Evolutionary conservation across 1,139 yeast species (phyloP).

Genomic region (Yamadazyma mexicana): DNA sequence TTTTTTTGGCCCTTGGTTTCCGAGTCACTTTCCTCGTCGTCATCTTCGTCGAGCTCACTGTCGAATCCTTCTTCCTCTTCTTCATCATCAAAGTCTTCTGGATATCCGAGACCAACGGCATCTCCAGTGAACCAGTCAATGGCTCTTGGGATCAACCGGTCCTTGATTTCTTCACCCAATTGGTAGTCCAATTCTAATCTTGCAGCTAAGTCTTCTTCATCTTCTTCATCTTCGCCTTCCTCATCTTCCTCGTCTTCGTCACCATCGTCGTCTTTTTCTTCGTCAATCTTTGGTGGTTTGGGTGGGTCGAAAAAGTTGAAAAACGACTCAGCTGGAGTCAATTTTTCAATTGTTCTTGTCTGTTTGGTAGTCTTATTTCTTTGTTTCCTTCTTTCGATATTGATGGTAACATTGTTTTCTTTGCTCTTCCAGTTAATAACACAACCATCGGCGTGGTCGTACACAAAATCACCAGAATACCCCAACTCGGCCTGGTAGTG

Average conservation of each 20-base stretch:
- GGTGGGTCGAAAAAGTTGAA: constrained; percentile 97
- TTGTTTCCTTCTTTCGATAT: constrained; percentile 93
- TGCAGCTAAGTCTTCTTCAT: constrained; percentile 75
- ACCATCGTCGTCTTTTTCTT: constrained; percentile 35
- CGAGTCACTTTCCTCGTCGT: constrained; percentile 51
- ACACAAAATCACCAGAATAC: constrained; percentile 92
- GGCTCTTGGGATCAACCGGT: constrained; percentile 92
- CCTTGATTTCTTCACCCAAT: constrained; percentile 94
- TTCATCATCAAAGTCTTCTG: constrained; percentile 47
- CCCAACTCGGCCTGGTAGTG: constrained; percentile 94
- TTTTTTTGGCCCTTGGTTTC: constrained; percentile 54
- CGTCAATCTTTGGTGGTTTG: constrained; percentile 59
- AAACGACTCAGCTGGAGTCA: constrained; percentile 90
- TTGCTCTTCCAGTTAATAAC: constrained; percentile 82
- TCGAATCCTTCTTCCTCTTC: constrained; percentile 52
- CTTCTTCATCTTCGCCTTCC: constrained; percentile 49
- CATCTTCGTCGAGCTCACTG: constrained; percentile 40
- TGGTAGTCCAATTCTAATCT: constrained; percentile 91
- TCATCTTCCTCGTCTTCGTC: constrained; percentile 36
- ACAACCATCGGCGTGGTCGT: constrained; percentile 94
- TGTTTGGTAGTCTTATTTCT: constrained; percentile 97
- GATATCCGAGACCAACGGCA: constrained; percentile 67
- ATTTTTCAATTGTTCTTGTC: constrained; percentile 92
- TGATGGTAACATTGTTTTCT: constrained; percentile 80
- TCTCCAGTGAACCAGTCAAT: constrained; percentile 98